Evolutionary conservation across 345 rosid genomes (phyloP).

Genomic region (Pistacia vera): DNA sequence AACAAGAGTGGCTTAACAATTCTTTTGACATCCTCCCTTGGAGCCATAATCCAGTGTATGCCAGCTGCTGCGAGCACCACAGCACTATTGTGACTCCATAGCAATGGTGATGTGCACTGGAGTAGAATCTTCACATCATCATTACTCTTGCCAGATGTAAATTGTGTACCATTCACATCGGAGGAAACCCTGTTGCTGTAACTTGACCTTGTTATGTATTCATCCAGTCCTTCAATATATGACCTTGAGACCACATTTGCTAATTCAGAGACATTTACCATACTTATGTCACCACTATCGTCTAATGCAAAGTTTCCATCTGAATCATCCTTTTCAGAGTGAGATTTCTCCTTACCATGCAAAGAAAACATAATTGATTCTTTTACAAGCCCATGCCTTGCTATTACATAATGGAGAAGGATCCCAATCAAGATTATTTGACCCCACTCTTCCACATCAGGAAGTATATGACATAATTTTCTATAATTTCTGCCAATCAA

Average conservation of each 20-base stretch:
- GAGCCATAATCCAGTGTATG: conserved; percentile 95
- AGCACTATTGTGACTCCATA: conserved; percentile 94
- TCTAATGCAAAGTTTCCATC: conserved; percentile 36
- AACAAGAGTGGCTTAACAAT: conserved; percentile 91
- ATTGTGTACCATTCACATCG: conserved; percentile 44
- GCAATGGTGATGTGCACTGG: conserved; percentile 86
- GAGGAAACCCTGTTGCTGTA: conserved; percentile 33
- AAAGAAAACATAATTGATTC: conserved; percentile 84
- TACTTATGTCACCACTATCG: conserved; percentile 30
- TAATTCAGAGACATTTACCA: conserved; percentile 41
- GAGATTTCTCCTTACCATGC: conserved; percentile 43
- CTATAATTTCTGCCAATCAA: conserved; percentile 70
- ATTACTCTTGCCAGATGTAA: conserved; percentile 67
- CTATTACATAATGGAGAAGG: conserved; percentile 76
- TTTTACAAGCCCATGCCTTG: conserved; percentile 85
- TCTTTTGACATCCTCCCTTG: conserved; percentile 67
- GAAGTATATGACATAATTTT: conserved; percentile 87
- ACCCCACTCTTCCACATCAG: conserved; percentile 99
- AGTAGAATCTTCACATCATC: conserved; percentile 79
- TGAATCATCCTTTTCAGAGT: conserved; percentile 46
- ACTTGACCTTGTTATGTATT: conserved; percentile 71
- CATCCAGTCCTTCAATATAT: conserved; percentile 94
- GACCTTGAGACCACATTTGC: conserved; percentile 60
- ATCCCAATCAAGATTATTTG: conserved; percentile 79
- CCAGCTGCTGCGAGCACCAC: conserved; percentile 93